Conservation (phyloP, 1,284 basidiomycete genomes). For the Abortiporus biennis region DNA sequence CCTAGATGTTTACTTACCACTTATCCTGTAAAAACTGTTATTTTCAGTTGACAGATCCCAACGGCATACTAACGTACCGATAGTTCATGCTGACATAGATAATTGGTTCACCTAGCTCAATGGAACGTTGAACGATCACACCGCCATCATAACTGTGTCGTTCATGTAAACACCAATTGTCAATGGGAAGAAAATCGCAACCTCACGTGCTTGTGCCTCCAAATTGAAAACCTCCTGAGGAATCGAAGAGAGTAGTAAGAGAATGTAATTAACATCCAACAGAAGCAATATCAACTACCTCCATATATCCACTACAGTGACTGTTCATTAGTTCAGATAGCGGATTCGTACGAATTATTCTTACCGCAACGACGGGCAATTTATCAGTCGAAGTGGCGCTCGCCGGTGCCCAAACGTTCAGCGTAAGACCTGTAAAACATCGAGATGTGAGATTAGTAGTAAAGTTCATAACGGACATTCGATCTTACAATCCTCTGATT, state of each 20-base stretch:
- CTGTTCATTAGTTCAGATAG: neutral
- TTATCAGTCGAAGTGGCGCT: too few species aligned
- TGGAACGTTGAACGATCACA: constrained; percentile 40
- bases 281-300: neutral
- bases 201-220: neutral
- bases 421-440: neutral
- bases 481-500: constrained; percentile 5
- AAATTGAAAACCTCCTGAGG: neutral
- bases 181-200: constrained; percentile 4
- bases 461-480: neutral
- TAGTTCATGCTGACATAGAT: constrained; percentile 24
- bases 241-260: constrained; percentile 3
- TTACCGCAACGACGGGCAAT: neutral
- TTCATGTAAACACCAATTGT: constrained; percentile 29
- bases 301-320: constrained; percentile 1
- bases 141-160: constrained; percentile 13
- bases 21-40: neutral
- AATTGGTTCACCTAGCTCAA: constrained; percentile 22
- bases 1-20: neutral
- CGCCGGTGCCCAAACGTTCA: constrained; percentile 1
- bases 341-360: neutral
- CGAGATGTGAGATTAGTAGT: neutral
- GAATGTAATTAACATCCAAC: neutral
- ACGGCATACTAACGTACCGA: constrained; percentile 7
- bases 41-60: neutral